phyloP scores from a whole-genome alignment of 2,329 filamentous ascomycete genomes.

The Thermothelomyces thermophilus region DNA sequence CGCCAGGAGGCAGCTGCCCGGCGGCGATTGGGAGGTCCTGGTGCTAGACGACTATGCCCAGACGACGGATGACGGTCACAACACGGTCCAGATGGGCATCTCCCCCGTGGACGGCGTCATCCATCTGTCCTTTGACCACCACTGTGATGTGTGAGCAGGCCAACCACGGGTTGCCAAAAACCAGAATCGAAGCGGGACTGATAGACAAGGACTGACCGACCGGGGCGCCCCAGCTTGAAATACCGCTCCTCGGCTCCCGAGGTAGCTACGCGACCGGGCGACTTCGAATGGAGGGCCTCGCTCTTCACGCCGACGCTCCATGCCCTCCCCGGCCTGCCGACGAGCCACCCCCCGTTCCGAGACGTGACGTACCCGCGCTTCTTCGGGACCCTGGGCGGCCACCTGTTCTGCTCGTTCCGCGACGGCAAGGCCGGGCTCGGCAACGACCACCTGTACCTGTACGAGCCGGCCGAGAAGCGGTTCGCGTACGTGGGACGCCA shows the following conservation, averaged over 20 bases:
- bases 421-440: slow-evolving; percentile 45
- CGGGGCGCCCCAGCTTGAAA: slow-evolving; percentile 23
- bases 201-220: slow-evolving; percentile 15
- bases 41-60: slow-evolving; percentile 45
- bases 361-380: slow-evolving; percentile 46
- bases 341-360: slow-evolving; percentile 27
- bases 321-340: slow-evolving; percentile 31
- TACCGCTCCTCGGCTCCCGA: slow-evolving; percentile 33
- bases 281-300: slow-evolving; percentile 28
- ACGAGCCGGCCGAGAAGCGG: slow-evolving; percentile 30
- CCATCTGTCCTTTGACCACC: slow-evolving; percentile 47
- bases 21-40: slow-evolving; percentile 39
- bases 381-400: slow-evolving; percentile 35
- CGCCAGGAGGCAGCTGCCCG: slow-evolving; percentile 37
- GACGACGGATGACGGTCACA: slow-evolving; percentile 45
- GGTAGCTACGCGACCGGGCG: slow-evolving; percentile 29
- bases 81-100: slow-evolving; percentile 46
- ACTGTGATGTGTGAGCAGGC: slow-evolving; percentile 32
- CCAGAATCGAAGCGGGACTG: background rate
- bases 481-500: slow-evolving; percentile 37
- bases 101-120: slow-evolving; percentile 46
- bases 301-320: slow-evolving; percentile 35
- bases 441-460: slow-evolving; percentile 42
- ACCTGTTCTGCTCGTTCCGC: slow-evolving; percentile 43
- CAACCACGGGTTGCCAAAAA: background rate